Evolutionary conservation across 306 rosid species (phyloP), one percentile per base, ranked within the genome.

Genomic region (Vigna trinervia): DNA sequence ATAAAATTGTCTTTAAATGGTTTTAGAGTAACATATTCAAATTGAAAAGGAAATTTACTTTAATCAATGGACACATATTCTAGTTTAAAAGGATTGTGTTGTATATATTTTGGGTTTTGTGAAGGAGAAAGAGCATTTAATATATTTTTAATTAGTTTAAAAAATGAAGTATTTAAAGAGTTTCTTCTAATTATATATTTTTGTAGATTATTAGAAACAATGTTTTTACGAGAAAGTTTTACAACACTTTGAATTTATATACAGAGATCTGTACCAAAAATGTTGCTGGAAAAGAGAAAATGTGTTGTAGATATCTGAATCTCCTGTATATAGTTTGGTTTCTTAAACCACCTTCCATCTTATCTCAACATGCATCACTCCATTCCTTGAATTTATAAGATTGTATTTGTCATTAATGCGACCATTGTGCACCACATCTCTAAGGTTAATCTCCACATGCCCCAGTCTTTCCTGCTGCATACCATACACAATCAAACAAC

Each of bases 401-500:
- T 90, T 81, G 79, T 82, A 92, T 71, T 88, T 86, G 64, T 95
- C 85, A 76, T 95, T 95, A 54, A 90, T 88, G 15, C 97, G 88
- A 56, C 97, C 96, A 56, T 95, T 95, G 72, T 69, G 56, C 73
- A 95, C 91, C 7, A 89, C 97, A 76, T 95, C 99, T 13, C 36
- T 57, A 0, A 95, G 92, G 80, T 90, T 88, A 56, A 95, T 92
- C 78, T 88, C 96, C 75, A 92, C 92, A 28, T 89, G 82, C 45
- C 99, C 99, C 81, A 95, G 70, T 5, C 89, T 88, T 78, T 92
- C 96, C 96, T 92, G 69, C 84, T 92, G 70, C 83, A 65, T 38
- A 75, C 8, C 56, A 60, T 54, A 59, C 8, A 41, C 0, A 43
- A 75, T 46, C 22, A 5, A 48, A 32, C 39, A 59, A 59, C 10